Base-by-base conservation (phyloP, 1,284 basidiomycete genomes). In the Puccinia brachypodii region DNA sequence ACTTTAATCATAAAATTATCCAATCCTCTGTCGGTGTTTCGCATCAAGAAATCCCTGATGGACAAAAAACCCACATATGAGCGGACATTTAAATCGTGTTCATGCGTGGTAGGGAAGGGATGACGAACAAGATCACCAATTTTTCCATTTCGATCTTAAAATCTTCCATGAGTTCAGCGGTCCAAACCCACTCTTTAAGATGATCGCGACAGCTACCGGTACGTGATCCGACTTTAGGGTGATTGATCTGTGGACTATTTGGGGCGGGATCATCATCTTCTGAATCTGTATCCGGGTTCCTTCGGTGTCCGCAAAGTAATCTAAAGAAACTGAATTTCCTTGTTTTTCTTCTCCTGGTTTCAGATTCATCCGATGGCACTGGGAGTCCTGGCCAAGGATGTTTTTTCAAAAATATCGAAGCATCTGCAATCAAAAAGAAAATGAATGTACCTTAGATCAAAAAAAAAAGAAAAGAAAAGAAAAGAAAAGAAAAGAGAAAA, bases 71-170 rank as follows among this genome's bases (percentile, higher is more conserved):
- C n/a, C n/a, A n/a, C n/a, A n/a, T n/a, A 47, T 47, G 28, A 31
- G 25, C 7, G 7, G 31, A 64, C 60, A 38, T 6, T 38, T 22
- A 64, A 22, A 64, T 11, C 25, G 42, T 44, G n/a, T 22, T 28
- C 31, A 71, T n/a, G 58, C 19, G 60, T 19, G 7, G 7, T n/a
- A 56, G 19, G 9, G 62, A 40, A 71, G 47, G 36, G 11, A 83
- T 82, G 31, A 79, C 77, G 6, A 85, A 93, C 85, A 95, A 87
- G 82, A 94, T 92, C 40, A 95, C 92, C 36, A 95, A 90, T 91
- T 94, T 94, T 87, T 97, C 95, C 40, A 96, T 88, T 84, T 95
- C 93, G 85, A 93, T 91, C 77, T 93, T 89, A 86, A 96, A 95
- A 83, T 91, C 91, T 83, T 92, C 90, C 84, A 94, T 93, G 50